phyloP scores from a whole-genome alignment of 108 stramenopile species.

The Skeletonema potamos region DNA sequence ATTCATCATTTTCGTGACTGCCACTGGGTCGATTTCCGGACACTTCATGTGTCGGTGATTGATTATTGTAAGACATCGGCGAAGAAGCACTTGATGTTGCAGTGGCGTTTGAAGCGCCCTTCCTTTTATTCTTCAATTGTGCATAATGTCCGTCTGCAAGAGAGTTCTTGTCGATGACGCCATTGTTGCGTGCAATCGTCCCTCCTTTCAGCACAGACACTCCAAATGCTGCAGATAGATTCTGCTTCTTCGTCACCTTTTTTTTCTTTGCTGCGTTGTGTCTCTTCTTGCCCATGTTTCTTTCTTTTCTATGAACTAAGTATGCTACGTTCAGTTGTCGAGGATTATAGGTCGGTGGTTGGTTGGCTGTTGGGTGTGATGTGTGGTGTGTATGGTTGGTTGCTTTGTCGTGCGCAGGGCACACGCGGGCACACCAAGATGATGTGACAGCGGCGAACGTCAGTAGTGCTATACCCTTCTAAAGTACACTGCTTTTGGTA shows the following conservation, averaged over 20 bases:
- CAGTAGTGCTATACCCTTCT: too few relatives aligned
- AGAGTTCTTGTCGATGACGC: slow-evolving; percentile 11
- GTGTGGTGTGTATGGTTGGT: too few relatives aligned
- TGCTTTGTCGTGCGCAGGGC: too few relatives aligned
- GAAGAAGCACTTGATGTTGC: background rate
- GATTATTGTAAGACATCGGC: background rate
- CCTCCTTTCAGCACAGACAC: slow-evolving; percentile 44
- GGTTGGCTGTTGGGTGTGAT: too few relatives aligned
- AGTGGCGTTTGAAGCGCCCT: background rate
- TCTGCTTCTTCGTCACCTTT: slow-evolving; percentile 36
- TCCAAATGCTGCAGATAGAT: slow-evolving; percentile 35
- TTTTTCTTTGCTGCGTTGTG: slow-evolving; percentile 37
- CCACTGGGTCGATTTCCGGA: background rate
- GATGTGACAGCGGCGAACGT: too few relatives aligned
- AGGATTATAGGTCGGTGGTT: too few relatives aligned
- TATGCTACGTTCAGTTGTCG: too few relatives aligned
- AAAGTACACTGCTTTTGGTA: too few relatives aligned
- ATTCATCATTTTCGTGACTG: slow-evolving; percentile 35
- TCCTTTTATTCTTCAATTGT: slow-evolving; percentile 2
- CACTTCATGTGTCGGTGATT: background rate
- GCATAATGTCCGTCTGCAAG: background rate
- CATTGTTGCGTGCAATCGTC: slow-evolving; percentile 45
- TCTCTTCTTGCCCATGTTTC: slow-evolving; percentile 44
- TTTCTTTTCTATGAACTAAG: background rate
- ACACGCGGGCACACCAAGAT: too few relatives aligned